Percentiles rank a stretch among this genome's conserved stretches.
phyloP scores from a whole-genome alignment of 2,329 filamentous ascomycete species.

The Colletotrichum costaricense region DNA sequence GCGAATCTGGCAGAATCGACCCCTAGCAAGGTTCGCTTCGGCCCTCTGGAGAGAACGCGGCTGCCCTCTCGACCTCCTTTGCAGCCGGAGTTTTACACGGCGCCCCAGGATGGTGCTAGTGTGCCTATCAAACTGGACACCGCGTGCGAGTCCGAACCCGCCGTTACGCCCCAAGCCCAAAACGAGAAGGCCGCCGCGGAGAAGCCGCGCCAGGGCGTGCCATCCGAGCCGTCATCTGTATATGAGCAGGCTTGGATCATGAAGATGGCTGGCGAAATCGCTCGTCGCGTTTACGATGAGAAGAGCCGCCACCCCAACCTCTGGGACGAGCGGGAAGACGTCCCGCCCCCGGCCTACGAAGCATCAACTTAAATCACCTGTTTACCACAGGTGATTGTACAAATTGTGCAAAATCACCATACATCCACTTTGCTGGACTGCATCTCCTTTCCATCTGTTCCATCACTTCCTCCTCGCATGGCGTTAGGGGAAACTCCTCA shows the following conservation, averaged over 20 bases:
- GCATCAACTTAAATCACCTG: conserved; percentile 51
- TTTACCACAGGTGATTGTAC: conserved; percentile 27
- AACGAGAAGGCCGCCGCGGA: conserved; percentile 47
- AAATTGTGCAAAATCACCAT: conserved; percentile 26
- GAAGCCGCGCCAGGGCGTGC: conserved; percentile 41
- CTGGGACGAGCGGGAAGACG: conserved; percentile 67
- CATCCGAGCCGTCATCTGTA: conserved; percentile 63
- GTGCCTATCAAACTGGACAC: conserved; percentile 30
- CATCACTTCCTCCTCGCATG: conserved; percentile 33
- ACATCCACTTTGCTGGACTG: conserved; percentile 12
- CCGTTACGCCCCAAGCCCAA: conserved; percentile 27
- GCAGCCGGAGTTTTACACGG: conserved; percentile 47
- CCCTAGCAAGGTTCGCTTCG: conserved; percentile 56
- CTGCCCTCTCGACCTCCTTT: conserved; percentile 45
- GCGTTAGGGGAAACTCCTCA: conserved; percentile 25
- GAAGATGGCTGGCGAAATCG: conserved; percentile 95
- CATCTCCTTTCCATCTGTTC: conserved; percentile 31
- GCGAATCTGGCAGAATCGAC: conserved; percentile 35
- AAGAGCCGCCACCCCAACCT: conserved; percentile 69
- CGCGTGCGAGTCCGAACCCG: conserved; percentile 31
- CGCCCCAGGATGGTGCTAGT: conserved; percentile 34
- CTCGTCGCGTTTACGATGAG: conserved; percentile 87
- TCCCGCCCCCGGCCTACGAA: conserved; percentile 73
- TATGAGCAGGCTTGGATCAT: conserved; percentile 87
- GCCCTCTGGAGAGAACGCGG: conserved; percentile 43